Conservation (phyloP, 1,284 basidiomycete genomes). For the Porogramme epimiltina region DNA sequence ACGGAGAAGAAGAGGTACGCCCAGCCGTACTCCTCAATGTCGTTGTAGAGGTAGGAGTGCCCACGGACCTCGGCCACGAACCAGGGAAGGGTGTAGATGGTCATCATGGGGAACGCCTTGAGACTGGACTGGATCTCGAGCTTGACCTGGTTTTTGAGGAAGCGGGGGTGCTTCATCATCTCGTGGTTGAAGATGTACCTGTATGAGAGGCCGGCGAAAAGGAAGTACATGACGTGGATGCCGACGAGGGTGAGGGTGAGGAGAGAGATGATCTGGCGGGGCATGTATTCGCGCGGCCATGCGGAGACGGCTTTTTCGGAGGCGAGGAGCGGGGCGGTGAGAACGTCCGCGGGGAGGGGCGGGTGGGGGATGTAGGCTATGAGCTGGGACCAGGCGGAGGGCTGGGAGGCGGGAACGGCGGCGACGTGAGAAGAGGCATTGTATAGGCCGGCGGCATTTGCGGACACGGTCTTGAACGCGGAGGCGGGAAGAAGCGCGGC, state of each 20-base stretch:
- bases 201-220: constrained; percentile 86
- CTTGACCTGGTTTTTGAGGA: constrained; percentile 85
- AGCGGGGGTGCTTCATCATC: constrained; percentile 95
- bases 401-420: constrained; percentile 28
- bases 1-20: constrained; percentile 64
- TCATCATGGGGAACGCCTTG: constrained; percentile 82
- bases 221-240: constrained; percentile 83
- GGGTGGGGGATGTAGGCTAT: constrained; percentile 63
- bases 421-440: constrained; percentile 37
- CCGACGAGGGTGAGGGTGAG: constrained; percentile 77
- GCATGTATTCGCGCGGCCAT: constrained; percentile 80
- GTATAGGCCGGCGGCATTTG: constrained; percentile 29
- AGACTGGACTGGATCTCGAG: constrained; percentile 83
- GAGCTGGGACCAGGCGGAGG: constrained; percentile 52
- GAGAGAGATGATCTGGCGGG: constrained; percentile 82
- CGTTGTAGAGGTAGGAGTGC: constrained; percentile 79
- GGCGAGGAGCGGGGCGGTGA: constrained; percentile 27
- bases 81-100: constrained; percentile 87
- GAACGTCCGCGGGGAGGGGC: constrained; percentile 41
- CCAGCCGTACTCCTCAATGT: constrained; percentile 74
- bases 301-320: constrained; percentile 51
- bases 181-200: constrained; percentile 92
- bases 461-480: constrained; percentile 45
- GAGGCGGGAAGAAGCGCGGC: constrained; percentile 72
- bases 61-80: constrained; percentile 94